Conservation (phyloP, 2,329 filamentous ascomycete genomes). For the Neopestalotiopsis clavispora region DNA sequence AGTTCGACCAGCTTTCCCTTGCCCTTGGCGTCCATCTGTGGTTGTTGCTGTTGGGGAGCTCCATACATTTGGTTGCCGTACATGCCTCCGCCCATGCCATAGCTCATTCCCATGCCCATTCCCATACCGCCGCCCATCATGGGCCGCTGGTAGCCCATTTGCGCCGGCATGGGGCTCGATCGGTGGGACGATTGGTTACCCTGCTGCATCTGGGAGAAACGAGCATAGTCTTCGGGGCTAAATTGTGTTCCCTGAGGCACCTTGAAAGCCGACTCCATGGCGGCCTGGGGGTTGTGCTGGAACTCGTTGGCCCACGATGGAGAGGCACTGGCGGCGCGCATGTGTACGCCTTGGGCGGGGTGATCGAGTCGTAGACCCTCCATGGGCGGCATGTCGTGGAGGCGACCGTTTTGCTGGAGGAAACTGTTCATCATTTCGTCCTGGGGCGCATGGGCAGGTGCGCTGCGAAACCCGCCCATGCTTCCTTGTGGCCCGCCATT, state of each 20-base stretch:
- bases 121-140: slow-evolving; percentile 42
- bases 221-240: slow-evolving; percentile 82
- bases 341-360: slow-evolving; percentile 53
- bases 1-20: slow-evolving; percentile 95
- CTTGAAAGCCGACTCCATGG: slow-evolving; percentile 75
- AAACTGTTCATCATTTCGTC: slow-evolving; percentile 64
- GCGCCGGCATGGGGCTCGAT: slow-evolving; percentile 64
- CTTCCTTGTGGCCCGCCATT: slow-evolving; percentile 73
- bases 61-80: slow-evolving; percentile 58
- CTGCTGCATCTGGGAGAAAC: slow-evolving; percentile 77
- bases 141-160: slow-evolving; percentile 52
- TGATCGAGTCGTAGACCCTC: slow-evolving; percentile 52
- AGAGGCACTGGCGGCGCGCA: slow-evolving; percentile 58
- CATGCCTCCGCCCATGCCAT: slow-evolving; percentile 60
- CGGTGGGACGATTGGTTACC: slow-evolving; percentile 46
- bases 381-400: slow-evolving; percentile 60
- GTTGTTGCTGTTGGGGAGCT: slow-evolving; percentile 49
- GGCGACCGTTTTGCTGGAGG: slow-evolving; percentile 72
- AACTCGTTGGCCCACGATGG: slow-evolving; percentile 61
- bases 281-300: slow-evolving; percentile 56
- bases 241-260: slow-evolving; percentile 66
- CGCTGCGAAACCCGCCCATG: slow-evolving; percentile 79
- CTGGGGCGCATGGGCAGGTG: slow-evolving; percentile 70
- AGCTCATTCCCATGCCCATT: slow-evolving; percentile 56
- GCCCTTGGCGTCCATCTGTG: slow-evolving; percentile 64